Evolutionary conservation across 2,329 filamentous ascomycete species (phyloP).

Genomic region (Fusarium hainanense): DNA sequence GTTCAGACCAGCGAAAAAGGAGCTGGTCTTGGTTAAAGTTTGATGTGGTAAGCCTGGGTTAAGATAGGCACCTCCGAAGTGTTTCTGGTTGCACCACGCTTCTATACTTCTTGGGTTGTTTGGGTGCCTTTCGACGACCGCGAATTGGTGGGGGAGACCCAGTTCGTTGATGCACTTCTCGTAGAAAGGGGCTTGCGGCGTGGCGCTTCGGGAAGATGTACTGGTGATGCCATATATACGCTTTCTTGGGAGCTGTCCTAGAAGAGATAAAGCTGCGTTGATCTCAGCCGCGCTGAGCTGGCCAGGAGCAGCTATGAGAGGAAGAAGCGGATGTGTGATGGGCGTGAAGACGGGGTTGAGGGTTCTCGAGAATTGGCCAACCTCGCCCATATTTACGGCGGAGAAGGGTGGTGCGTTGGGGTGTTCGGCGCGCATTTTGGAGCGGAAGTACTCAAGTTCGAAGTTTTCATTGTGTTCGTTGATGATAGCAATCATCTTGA

Average conservation of each 20-base stretch:
- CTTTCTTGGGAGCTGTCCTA: conserved; percentile 83
- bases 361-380: conserved; percentile 85
- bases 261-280: conserved; percentile 79
- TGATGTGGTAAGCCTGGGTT: conserved; percentile 75
- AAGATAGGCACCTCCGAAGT: conserved; percentile 85
- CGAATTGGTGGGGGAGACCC: conserved; percentile 85
- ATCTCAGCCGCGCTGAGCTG: conserved; percentile 89
- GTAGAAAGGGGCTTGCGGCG: conserved; percentile 84
- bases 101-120: conserved; percentile 75
- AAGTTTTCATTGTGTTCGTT: conserved; percentile 88
- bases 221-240: conserved; percentile 84
- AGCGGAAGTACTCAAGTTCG: conserved; percentile 89
- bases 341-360: conserved; percentile 89
- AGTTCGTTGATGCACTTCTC: conserved; percentile 86
- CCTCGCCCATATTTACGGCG: conserved; percentile 87
- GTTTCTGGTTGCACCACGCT: conserved; percentile 75
- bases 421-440: conserved; percentile 75
- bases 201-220: conserved; percentile 69
- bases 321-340: conserved; percentile 85
- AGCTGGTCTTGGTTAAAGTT: conserved; percentile 67
- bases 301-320: conserved; percentile 85
- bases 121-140: conserved; percentile 76
- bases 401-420: conserved; percentile 79
- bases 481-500: conserved; percentile 91
- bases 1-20: conserved; percentile 63